phyloP scores from a whole-genome alignment of 2,329 filamentous ascomycete genomes.

The Calycina herbarum region DNA sequence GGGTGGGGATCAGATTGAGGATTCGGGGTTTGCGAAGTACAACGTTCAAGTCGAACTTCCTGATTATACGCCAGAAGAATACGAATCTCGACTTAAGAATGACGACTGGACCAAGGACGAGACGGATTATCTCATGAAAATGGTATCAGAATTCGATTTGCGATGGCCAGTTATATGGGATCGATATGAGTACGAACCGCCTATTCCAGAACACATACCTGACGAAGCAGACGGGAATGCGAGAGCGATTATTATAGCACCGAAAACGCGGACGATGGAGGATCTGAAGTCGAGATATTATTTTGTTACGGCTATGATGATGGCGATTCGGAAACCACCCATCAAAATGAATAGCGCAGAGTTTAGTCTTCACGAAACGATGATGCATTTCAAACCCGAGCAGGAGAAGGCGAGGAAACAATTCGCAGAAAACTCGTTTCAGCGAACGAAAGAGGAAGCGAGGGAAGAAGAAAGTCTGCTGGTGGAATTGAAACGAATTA shows the following conservation, averaged over 20 bases:
- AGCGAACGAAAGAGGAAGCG: conserved; percentile 81
- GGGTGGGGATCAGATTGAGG: conserved; percentile 43
- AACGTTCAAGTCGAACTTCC: conserved; percentile 79
- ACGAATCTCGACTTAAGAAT: conserved; percentile 70
- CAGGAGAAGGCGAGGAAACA: conserved; percentile 81
- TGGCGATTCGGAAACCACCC: conserved; percentile 75
- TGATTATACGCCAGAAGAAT: conserved; percentile 84
- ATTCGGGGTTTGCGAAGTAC: conserved; percentile 78
- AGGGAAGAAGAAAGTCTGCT: conserved; percentile 89
- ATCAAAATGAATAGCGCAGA: conserved; percentile 87
- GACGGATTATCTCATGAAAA: conserved; percentile 82
- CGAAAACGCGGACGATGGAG: conserved; percentile 69
- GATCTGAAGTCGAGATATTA: conserved; percentile 93
- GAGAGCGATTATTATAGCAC: conserved; percentile 52
- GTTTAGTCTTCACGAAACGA: conserved; percentile 78
- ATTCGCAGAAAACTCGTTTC: conserved; percentile 77
- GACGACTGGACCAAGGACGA: conserved; percentile 88
- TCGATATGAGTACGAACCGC: conserved; percentile 74
- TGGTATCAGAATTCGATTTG: conserved; percentile 77
- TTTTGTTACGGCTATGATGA: conserved; percentile 77
- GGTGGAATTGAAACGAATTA: conserved; percentile 87
- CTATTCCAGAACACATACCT: conserved; percentile 41
- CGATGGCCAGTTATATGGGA: conserved; percentile 92
- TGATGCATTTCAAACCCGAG: conserved; percentile 80
- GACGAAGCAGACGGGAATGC: conserved; percentile 43